Conservation (phyloP, 2,329 filamentous ascomycete genomes). For the Coniosporium tulheliwenetii region DNA sequence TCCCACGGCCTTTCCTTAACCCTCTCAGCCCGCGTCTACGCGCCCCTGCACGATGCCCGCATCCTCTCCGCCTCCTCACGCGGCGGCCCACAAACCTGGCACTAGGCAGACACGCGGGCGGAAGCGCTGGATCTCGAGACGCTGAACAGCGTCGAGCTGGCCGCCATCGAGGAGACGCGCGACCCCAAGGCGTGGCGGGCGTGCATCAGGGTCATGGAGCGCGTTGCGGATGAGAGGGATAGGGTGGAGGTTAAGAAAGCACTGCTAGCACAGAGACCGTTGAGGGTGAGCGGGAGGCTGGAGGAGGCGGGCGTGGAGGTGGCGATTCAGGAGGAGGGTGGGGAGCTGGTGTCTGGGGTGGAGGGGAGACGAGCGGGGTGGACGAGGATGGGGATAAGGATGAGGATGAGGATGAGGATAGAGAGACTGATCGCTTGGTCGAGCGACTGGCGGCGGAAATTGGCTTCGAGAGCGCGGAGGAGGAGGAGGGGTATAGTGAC, state of each 20-base stretch:
- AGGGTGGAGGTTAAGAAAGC: no score
- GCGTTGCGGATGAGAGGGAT: no score
- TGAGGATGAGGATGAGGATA: no score
- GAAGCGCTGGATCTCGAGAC: conserved; percentile 40
- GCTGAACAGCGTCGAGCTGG: conserved; percentile 37
- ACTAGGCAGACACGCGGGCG: conserved; percentile 39
- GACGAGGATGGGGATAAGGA: no score
- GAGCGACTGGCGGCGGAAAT: conserved; percentile 1
- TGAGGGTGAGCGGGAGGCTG: neutral
- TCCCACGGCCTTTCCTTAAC: conserved; percentile 31
- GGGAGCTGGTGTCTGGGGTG: no score
- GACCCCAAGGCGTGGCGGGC: conserved; percentile 30
- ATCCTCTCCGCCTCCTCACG: conserved; percentile 25
- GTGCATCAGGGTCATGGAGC: conserved; percentile 26
- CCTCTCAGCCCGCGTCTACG: conserved; percentile 29
- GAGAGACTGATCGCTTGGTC: conserved; percentile 1
- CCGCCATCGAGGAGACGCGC: conserved; percentile 27
- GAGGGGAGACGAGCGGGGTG: neutral
- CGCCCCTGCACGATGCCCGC: conserved; percentile 29
- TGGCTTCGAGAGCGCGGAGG: conserved; percentile 2
- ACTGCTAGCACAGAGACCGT: no score
- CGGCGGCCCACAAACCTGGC: conserved; percentile 32
- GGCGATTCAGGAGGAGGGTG: neutral
- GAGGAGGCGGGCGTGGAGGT: neutral
- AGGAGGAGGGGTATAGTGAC: neutral